Evolutionary conservation across 805 yeast species (phyloP).

Genomic region (Saccharomycopsis lassenensis): DNA sequence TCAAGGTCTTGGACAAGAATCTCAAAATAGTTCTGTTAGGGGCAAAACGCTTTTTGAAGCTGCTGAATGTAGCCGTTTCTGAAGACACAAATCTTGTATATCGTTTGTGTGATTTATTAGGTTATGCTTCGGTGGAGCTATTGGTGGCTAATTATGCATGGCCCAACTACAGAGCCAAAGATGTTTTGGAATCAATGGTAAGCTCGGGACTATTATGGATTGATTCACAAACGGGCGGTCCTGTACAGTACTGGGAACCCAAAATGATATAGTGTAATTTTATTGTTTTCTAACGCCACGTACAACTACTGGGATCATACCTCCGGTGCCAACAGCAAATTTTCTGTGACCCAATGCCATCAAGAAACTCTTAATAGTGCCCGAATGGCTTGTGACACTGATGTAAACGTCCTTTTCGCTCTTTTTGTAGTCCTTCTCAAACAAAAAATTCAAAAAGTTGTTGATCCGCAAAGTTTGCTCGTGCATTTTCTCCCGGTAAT

Average conservation of each 20-base stretch:
- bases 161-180: slow-evolving; percentile 50
- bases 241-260: slow-evolving; percentile 59
- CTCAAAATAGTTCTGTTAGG: slow-evolving; percentile 52
- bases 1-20: slow-evolving; percentile 59
- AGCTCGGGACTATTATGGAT: slow-evolving; percentile 79
- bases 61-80: no score
- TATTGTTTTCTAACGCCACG: slow-evolving; percentile 26
- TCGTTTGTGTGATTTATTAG: slow-evolving; percentile 68
- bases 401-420: slow-evolving; percentile 20
- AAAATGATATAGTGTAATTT: no score
- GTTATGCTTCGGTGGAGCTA: slow-evolving; percentile 55
- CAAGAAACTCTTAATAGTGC: slow-evolving; percentile 38
- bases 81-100: slow-evolving; percentile 54
- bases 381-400: slow-evolving; percentile 30
- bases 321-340: slow-evolving; percentile 43
- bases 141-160: slow-evolving; percentile 69
- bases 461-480: slow-evolving; percentile 35
- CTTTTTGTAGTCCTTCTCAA: slow-evolving; percentile 22
- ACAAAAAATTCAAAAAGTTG: slow-evolving; percentile 35
- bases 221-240: slow-evolving; percentile 28
- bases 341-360: slow-evolving; percentile 36
- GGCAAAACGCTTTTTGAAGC: slow-evolving; percentile 22
- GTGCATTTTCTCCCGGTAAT: slow-evolving; percentile 34
- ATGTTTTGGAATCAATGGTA: slow-evolving; percentile 69
- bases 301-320: slow-evolving; percentile 44